Conservation (phyloP, 2,329 filamentous ascomycete species). For the Cadophora malorum region DNA sequence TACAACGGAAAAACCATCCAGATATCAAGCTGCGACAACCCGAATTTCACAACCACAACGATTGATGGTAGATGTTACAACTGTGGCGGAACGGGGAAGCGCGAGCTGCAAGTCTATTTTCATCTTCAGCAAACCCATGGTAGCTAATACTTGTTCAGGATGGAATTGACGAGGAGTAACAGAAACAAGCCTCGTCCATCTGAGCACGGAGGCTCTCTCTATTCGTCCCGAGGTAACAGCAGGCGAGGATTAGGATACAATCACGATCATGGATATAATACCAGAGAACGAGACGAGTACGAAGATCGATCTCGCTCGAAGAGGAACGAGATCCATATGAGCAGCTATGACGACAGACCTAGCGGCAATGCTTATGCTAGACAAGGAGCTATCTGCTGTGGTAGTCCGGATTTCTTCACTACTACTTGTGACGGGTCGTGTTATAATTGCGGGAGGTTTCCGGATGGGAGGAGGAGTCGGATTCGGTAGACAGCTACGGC, state of each 20-base stretch:
- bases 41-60: background rate
- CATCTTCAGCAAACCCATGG: background rate
- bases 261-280: background rate
- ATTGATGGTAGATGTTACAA: background rate
- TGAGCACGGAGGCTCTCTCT: no score
- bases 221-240: no score
- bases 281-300: background rate
- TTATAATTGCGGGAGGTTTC: constrained; percentile 4
- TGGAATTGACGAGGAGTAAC: background rate
- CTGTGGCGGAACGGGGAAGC: background rate
- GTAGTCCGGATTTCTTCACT: background rate
- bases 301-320: background rate
- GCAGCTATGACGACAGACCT: background rate
- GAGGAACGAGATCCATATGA: background rate
- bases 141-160: background rate
- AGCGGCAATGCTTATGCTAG: background rate
- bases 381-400: background rate
- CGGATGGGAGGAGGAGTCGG: background rate
- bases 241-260: background rate
- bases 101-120: background rate
- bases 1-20: background rate
- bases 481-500: background rate
- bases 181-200: no score
- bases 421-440: background rate
- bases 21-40: background rate